Base-by-base conservation (phyloP, 805 yeast species). In the Yarrowia porcina region DNA sequence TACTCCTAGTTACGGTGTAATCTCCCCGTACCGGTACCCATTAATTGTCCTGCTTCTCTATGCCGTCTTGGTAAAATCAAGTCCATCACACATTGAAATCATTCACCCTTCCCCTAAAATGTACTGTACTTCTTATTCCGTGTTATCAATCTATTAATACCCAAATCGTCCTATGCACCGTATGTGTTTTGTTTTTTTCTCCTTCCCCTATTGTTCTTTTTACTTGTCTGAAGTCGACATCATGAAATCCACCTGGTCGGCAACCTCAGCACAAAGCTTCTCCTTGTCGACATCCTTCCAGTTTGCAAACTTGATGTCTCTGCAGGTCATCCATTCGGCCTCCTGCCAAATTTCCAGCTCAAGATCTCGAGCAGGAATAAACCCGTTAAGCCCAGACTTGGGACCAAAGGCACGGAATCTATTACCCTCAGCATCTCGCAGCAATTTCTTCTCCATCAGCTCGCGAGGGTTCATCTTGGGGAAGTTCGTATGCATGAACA, bases 381-480 rank as follows among this genome's bases (percentile, higher is more conserved):
- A 52, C 7, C 54, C 57, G 39, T 27, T 21, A 30, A 60, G 57
- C 13, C 44, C 64, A 3, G 60, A 30, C 10, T 61, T 85, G 4
- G 81, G 77, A 5, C 89, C 89, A 66, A 83, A 85, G 12, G 85
- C 70, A 64, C 90, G 73, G n/a, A 79, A 72, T 65, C 89, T 73
- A 13, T 79, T 74, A 2, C 81, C 83, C 9, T 76, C 76, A 25
- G 74, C 77, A 44, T 75, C 74, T 56, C 77, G 72, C 2, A 80
- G 75, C 60, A 78, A 76, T 2, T 77, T 77, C 4, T 76, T 79
- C 65, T 28, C 39, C 20, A 66, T 32, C 12, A 86, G 75, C 15
- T 74, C 73, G 77, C 85, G 81, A 1, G 90, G 89, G 68, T 86
- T 83, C 64, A 86, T 72, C 70, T 86, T 86, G 8, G 89, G 89